Evolutionary conservation across 345 rosid species (phyloP).

Genomic region (Aethionema arabicum): DNA sequence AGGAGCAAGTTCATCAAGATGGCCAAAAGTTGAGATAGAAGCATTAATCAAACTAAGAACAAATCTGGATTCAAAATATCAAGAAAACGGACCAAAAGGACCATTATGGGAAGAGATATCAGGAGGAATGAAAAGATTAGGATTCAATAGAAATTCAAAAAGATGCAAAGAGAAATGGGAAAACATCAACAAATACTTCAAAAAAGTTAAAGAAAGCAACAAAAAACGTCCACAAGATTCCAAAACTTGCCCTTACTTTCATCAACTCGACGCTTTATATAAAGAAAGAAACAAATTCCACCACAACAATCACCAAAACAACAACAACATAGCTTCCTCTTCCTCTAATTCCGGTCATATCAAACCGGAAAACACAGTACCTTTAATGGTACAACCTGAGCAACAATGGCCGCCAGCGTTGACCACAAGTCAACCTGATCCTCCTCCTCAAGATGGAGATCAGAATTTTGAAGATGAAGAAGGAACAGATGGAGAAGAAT

Average conservation of each 20-base stretch:
- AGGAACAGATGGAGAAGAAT: conserved; percentile 29
- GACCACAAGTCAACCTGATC: neutral
- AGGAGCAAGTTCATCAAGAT: conserved; percentile 44
- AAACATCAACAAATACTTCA: conserved; percentile 78
- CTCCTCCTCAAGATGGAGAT: conserved; percentile 12
- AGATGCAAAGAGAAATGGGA: conserved; percentile 89
- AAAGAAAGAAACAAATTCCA: conserved; percentile 49
- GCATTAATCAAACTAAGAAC: conserved; percentile 51
- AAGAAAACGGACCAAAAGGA: conserved; percentile 65
- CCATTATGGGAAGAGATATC: conserved; percentile 80
- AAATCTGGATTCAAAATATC: conserved; percentile 44
- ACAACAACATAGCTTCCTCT: conserved; percentile 20
- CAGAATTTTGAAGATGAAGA: conserved; percentile 44
- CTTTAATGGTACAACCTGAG: conserved; percentile 67
- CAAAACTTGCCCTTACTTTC: conserved; percentile 77
- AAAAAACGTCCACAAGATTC: conserved; percentile 73
- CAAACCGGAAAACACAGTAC: conserved; percentile 49
- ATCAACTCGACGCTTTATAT: conserved; percentile 66
- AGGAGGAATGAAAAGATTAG: conserved; percentile 55
- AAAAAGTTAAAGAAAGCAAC: conserved; percentile 78
- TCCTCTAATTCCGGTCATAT: conserved; percentile 33
- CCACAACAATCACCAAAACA: neutral
- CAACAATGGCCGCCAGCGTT: conserved; percentile 67
- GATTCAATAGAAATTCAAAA: conserved; percentile 66
- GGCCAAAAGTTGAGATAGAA: conserved; percentile 55